Percentiles rank a stretch among this genome's conserved stretches.
phyloP scores from a whole-genome alignment of 129 eudicot species.

The Apium graveolens region DNA sequence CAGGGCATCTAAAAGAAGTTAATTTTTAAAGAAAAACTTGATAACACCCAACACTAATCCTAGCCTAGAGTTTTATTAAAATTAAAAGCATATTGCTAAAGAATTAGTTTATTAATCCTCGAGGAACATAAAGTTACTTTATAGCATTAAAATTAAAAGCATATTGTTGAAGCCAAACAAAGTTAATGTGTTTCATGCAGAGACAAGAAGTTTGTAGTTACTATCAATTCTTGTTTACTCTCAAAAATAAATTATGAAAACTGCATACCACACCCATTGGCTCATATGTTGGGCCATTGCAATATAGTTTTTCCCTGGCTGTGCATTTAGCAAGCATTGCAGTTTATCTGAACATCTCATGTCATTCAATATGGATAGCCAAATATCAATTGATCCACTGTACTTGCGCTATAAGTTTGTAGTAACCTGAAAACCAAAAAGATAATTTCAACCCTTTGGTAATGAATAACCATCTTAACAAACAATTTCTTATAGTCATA shows the following conservation, averaged over 20 bases:
- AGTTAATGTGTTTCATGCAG: too few species aligned
- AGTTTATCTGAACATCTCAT: conserved; percentile 16
- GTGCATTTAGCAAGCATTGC: conserved; percentile 60
- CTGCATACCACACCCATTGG: conserved; percentile 87
- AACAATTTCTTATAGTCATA: neutral
- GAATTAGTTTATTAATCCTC: too few species aligned
- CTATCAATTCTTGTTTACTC: neutral
- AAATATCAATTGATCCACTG: conserved; percentile 69
- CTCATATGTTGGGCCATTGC: conserved; percentile 91
- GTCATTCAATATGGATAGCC: conserved; percentile 54
- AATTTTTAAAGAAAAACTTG: too few species aligned
- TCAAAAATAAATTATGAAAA: neutral
- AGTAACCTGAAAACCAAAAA: conserved; percentile 48
- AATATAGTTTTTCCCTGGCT: conserved; percentile 51
- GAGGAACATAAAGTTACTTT: too few species aligned
- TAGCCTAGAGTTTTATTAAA: too few species aligned
- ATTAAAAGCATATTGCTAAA: too few species aligned
- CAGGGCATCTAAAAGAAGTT: too few species aligned
- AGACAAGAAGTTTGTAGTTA: too few species aligned
- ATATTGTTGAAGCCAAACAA: too few species aligned
- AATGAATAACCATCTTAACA: neutral
- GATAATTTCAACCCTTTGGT: neutral
- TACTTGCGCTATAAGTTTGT: conserved; percentile 78
- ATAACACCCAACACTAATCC: too few species aligned
- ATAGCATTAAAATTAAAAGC: too few species aligned